Conservation (phyloP, 176 grass and related monocot genomes). For the Phyllostachys edulis region DNA sequence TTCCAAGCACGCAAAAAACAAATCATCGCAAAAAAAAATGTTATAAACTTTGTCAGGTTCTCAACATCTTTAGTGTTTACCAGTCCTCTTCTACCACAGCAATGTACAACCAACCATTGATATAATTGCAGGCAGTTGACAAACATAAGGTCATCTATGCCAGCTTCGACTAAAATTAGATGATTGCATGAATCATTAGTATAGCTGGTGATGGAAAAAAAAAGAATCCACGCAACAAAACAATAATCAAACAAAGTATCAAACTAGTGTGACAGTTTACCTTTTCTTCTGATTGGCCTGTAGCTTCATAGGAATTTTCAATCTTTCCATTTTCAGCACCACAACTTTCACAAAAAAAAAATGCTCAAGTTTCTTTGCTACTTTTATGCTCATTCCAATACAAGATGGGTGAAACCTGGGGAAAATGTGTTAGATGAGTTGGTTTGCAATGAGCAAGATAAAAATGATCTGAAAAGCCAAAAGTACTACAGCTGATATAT, state of each 20-base stretch:
- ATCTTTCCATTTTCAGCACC: conserved; percentile 81
- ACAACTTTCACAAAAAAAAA: conserved; percentile 82
- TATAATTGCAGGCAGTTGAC: background rate
- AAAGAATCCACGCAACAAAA: background rate
- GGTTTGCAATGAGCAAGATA: background rate
- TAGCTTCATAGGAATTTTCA: conserved; percentile 55
- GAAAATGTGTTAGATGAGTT: conserved; percentile 18
- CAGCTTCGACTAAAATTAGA: background rate
- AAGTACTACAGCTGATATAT: background rate
- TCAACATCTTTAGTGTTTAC: background rate
- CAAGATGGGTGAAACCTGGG: conserved; percentile 91
- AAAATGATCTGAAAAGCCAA: background rate
- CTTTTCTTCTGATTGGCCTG: conserved; percentile 73
- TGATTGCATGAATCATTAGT: background rate
- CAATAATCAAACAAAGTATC: background rate
- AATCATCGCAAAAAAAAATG: too few relatives aligned
- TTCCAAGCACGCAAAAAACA: background rate
- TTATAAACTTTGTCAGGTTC: background rate
- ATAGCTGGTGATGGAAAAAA: background rate
- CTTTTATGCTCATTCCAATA: conserved; percentile 75
- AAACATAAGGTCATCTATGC: background rate
- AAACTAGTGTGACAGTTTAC: conserved; percentile 28
- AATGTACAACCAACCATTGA: background rate
- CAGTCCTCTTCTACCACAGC: background rate
- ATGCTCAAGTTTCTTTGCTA: conserved; percentile 86